These are phyloP conservation scores for Lactarius pseudohatsudake DNA, from an alignment of 768 basidiomycete genomes.

Conservation along the genomic window DNA sequence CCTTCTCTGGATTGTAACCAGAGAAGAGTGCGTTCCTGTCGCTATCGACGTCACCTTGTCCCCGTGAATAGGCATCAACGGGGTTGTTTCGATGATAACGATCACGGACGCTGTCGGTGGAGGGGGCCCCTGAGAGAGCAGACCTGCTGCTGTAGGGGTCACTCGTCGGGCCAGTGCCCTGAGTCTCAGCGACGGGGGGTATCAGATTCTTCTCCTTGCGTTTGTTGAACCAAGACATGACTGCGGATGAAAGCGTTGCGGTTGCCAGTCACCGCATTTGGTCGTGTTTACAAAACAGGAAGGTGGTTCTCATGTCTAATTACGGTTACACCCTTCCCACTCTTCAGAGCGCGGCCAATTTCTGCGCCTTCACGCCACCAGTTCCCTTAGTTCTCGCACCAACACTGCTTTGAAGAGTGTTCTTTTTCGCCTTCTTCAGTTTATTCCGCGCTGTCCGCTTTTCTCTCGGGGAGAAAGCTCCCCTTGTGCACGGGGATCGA, in stretches of 20 bases:
- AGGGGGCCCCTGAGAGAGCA: constrained; percentile 20
- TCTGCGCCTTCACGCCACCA: too few relatives aligned
- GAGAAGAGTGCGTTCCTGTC: constrained; percentile 76
- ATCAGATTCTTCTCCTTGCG: constrained; percentile 64
- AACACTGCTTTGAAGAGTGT: constrained; percentile 55
- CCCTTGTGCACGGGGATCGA: constrained; percentile 60
- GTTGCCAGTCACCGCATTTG: not conserved
- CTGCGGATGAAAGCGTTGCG: constrained; percentile 19
- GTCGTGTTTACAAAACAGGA: constrained; percentile 5
- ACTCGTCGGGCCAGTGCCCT: constrained; percentile 51
- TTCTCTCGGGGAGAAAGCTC: constrained; percentile 82
- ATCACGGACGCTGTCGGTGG: constrained; percentile 34
- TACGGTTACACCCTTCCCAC: too few relatives aligned
- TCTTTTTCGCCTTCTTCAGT: constrained; percentile 69
- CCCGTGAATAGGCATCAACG: constrained; percentile 66
- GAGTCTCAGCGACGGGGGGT: constrained; percentile 53
- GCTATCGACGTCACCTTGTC: constrained; percentile 55
- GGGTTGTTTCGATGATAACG: constrained; percentile 53
- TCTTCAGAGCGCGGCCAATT: too few relatives aligned
- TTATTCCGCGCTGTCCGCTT: constrained; percentile 71
- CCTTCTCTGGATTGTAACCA: constrained; percentile 64
- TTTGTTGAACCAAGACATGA: constrained; percentile 56
- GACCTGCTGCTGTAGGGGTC: constrained; percentile 48
- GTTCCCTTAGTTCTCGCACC: too few relatives aligned
- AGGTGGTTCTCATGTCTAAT: constrained; percentile 12